phyloP scores from a whole-genome alignment of 345 rosid species.

The Citrus inodora region DNA sequence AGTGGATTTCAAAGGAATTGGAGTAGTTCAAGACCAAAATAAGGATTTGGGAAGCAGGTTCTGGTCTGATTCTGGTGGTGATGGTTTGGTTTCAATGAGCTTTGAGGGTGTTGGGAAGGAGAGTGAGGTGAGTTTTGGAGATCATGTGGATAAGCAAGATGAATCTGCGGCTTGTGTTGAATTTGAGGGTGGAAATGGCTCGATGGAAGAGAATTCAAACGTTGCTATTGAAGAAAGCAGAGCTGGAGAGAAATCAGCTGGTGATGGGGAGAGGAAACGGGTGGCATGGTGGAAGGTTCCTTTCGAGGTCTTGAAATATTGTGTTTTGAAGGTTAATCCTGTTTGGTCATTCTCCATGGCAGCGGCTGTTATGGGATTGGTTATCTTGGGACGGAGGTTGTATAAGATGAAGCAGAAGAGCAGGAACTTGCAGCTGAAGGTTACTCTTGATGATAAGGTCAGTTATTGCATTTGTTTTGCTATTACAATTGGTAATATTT shows the following conservation, averaged over 20 bases:
- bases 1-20: constrained; percentile 17
- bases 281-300: constrained; percentile 92
- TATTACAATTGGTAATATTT: constrained; percentile 6
- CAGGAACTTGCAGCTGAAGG: constrained; percentile 70
- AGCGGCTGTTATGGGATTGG: constrained; percentile 80
- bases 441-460: constrained; percentile 89
- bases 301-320: constrained; percentile 67
- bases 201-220: constrained; percentile 10
- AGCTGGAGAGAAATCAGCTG: constrained; percentile 29
- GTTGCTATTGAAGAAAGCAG: constrained; percentile 24
- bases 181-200: constrained; percentile 17
- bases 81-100: constrained; percentile 26
- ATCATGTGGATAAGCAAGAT: constrained; percentile 17
- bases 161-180: constrained; percentile 22
- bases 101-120: constrained; percentile 29
- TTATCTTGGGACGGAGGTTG: constrained; percentile 73
- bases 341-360: constrained; percentile 89
- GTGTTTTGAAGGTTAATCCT: constrained; percentile 72
- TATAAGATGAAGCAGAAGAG: constrained; percentile 79
- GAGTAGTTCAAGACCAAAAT: constrained; percentile 27
- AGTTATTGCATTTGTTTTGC: constrained; percentile 14
- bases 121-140: constrained; percentile 19
- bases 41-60: constrained; percentile 24
- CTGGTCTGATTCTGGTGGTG: constrained; percentile 46
- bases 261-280: constrained; percentile 37